Evolutionary conservation across 2,329 filamentous ascomycete species (phyloP).

Genomic region (Herpotrichia juniperi): DNA sequence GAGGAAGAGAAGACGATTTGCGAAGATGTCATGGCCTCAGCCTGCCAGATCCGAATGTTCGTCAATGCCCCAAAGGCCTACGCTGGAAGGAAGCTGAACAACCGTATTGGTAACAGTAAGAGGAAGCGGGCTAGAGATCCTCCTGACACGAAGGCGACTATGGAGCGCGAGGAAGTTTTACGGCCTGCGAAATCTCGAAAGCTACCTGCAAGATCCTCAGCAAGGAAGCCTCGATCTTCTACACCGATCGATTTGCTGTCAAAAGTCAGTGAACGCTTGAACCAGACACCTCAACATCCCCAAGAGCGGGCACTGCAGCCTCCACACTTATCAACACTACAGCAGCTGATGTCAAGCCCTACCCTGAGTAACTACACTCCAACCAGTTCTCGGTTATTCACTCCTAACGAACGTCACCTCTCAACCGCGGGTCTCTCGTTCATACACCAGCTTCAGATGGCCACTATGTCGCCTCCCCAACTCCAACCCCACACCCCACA

Average conservation of each 20-base stretch:
- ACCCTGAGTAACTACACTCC: background rate
- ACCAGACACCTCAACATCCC: background rate
- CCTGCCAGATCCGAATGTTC: conserved; percentile 44
- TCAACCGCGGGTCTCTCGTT: conserved; percentile 1
- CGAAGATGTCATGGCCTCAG: conserved; percentile 44
- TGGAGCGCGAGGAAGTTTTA: background rate
- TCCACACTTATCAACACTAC: background rate
- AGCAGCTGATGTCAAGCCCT: background rate
- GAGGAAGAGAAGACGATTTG: conserved; percentile 45
- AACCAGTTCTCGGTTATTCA: background rate
- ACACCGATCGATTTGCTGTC: background rate
- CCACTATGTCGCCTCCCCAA: conserved; percentile 4
- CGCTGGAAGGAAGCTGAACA: conserved; percentile 39
- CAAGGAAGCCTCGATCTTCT: background rate
- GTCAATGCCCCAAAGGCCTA: conserved; percentile 44
- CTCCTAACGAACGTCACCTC: background rate
- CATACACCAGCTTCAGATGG: conserved; percentile 3
- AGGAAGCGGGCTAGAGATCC: conserved; percentile 28
- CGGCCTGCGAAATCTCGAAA: background rate
- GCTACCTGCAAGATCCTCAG: background rate
- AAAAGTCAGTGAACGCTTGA: background rate
- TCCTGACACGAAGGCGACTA: conserved; percentile 5
- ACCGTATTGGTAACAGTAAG: conserved; percentile 42
- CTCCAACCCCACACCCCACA: background rate
- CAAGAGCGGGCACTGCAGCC: background rate